Percentiles rank a stretch among this genome's conserved stretches.
These are phyloP conservation scores for Xylaria sp. DNA, from an alignment of 2,329 filamentous ascomycete species.

Conservation along the genomic window DNA sequence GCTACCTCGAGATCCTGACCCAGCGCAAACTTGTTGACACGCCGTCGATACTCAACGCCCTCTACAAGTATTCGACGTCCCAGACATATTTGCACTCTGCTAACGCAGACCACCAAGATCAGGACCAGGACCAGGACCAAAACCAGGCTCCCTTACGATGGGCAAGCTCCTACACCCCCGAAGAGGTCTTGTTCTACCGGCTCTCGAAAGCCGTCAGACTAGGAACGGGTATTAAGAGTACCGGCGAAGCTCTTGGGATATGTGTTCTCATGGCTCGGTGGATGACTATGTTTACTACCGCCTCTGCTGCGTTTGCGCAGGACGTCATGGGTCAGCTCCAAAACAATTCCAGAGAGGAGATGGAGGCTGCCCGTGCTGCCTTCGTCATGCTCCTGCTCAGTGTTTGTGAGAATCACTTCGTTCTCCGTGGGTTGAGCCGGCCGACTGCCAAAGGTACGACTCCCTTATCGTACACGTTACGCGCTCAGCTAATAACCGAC, in stretches of 20 bases:
- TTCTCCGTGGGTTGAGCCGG: constrained; percentile 64
- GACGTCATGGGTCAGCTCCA: constrained; percentile 59
- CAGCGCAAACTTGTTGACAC: constrained; percentile 63
- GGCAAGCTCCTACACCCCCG: constrained; percentile 69
- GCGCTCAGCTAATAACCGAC: constrained; percentile 40
- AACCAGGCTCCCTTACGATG: constrained; percentile 54
- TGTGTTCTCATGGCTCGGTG: constrained; percentile 64
- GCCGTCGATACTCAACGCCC: constrained; percentile 63
- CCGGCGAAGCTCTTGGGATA: constrained; percentile 61
- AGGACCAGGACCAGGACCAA: constrained; percentile 28
- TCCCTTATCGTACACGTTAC: constrained; percentile 30
- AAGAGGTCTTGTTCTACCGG: constrained; percentile 93
- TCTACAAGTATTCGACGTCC: constrained; percentile 67
- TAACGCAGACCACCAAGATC: constrained; percentile 39
- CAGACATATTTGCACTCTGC: constrained; percentile 52
- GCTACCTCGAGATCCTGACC: constrained; percentile 68
- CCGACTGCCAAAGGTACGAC: constrained; percentile 63
- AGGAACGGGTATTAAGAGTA: constrained; percentile 58
- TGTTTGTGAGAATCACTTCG: constrained; percentile 67
- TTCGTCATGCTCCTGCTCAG: constrained; percentile 72
- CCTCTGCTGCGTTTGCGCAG: constrained; percentile 60
- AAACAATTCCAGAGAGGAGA: constrained; percentile 62
- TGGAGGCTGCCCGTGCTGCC: constrained; percentile 69
- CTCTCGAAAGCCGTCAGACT: constrained; percentile 86
- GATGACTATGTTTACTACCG: constrained; percentile 67